Percentiles rank a stretch among this genome's conserved stretches.
Evolutionary conservation across 2,329 filamentous ascomycete genomes (phyloP).

Genomic region (Teratosphaeriaceae sp.): DNA sequence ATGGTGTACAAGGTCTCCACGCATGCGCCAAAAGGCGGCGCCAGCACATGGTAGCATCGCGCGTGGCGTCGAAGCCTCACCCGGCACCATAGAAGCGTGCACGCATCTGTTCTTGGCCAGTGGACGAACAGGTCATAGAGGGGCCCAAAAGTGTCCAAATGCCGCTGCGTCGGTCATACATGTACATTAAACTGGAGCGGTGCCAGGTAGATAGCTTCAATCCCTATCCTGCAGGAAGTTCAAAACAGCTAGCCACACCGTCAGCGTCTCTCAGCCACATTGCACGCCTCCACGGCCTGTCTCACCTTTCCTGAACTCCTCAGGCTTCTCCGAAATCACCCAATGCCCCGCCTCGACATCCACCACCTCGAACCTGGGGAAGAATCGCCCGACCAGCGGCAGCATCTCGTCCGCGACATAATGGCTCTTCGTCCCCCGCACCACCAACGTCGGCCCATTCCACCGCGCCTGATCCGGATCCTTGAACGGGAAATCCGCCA

Average conservation of each 20-base stretch:
- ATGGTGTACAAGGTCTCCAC: too few relatives aligned
- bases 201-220: constrained; percentile 16
- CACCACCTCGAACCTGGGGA: constrained; percentile 65
- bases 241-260: constrained; percentile 47
- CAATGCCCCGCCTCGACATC: constrained; percentile 79
- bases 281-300: constrained; percentile 40
- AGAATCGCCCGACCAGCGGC: constrained; percentile 74
- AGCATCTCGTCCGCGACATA: constrained; percentile 77
- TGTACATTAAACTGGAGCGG: neutral
- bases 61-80: too few relatives aligned
- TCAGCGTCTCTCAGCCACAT: constrained; percentile 48
- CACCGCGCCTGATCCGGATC: constrained; percentile 63
- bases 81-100: too few relatives aligned
- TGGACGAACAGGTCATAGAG: too few relatives aligned
- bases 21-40: too few relatives aligned
- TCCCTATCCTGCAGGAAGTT: constrained; percentile 55
- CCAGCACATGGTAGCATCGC: too few relatives aligned
- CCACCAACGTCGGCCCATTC: constrained; percentile 71
- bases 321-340: constrained; percentile 83
- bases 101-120: too few relatives aligned
- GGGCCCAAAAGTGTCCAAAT: too few relatives aligned
- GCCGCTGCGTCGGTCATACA: too few relatives aligned
- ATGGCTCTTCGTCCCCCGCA: constrained; percentile 67
- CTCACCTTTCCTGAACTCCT: constrained; percentile 67
- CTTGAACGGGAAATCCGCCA: constrained; percentile 86